A percentile compares a stretch with the other conserved stretches of the same genome.
These are phyloP conservation scores for Trypanosoma avium DNA, from an alignment of 208 protist genomes.

Conservation along the genomic window DNA sequence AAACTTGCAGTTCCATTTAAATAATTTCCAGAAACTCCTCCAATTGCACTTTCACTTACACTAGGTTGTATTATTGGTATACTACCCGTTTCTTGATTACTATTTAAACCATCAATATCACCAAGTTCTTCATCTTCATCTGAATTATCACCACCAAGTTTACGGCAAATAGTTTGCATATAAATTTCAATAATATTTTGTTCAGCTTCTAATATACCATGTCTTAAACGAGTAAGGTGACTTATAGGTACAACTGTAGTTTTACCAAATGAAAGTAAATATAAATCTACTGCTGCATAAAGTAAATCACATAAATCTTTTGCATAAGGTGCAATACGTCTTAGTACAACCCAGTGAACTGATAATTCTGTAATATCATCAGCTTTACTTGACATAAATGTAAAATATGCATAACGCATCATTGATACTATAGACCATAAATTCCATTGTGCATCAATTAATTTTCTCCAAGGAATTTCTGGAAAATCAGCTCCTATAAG, in stretches of 20 bases:
- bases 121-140: constrained; percentile 28
- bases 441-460: constrained; percentile 71
- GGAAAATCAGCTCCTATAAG: constrained; percentile 79
- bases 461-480: constrained; percentile 62
- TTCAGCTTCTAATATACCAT: constrained; percentile 78
- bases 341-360: constrained; percentile 90
- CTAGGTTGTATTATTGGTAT: not conserved
- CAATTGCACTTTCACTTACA: not conserved
- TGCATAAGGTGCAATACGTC: constrained; percentile 79
- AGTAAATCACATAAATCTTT: constrained; percentile 83
- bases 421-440: constrained; percentile 74
- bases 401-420: constrained; percentile 86
- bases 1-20: not conserved
- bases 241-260: constrained; percentile 70
- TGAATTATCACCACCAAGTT: constrained; percentile 54
- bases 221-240: constrained; percentile 77
- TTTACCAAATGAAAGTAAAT: constrained; percentile 78
- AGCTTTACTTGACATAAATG: constrained; percentile 82
- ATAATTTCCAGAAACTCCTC: not conserved
- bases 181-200: constrained; percentile 78
- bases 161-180: constrained; percentile 78
- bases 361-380: constrained; percentile 56
- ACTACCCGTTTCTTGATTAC: not conserved
- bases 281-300: constrained; percentile 78
- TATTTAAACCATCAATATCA: constrained; percentile 16